A percentile compares a stretch with the other conserved stretches of the same genome.
Evolutionary conservation across 306 rosid species (phyloP).

Genomic region (Boehmeria nivea): DNA sequence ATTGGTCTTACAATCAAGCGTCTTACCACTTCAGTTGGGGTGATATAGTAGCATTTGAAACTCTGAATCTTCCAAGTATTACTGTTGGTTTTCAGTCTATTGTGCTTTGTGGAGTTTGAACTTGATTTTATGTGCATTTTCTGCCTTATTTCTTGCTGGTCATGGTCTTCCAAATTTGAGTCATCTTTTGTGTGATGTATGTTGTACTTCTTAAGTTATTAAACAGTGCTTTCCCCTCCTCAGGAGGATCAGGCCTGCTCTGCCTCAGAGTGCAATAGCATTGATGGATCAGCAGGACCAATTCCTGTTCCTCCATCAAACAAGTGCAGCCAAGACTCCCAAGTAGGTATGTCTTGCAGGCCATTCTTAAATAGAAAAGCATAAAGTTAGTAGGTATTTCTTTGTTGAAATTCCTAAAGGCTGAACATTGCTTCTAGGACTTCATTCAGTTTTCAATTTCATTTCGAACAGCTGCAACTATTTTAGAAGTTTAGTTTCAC

Average conservation of each 20-base stretch:
- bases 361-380: background rate
- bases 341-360: conserved; percentile 55
- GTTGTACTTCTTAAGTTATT: background rate
- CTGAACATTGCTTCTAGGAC: background rate
- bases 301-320: conserved; percentile 25
- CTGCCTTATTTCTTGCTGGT: background rate
- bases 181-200: conserved; percentile 1
- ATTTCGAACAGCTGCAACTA: background rate
- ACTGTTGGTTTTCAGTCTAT: background rate
- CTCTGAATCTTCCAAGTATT: background rate
- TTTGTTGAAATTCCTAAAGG: background rate
- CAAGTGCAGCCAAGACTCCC: conserved; percentile 32
- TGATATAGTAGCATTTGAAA: background rate
- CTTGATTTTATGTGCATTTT: background rate
- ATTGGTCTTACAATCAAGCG: no score
- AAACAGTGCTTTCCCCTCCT: conserved; percentile 11
- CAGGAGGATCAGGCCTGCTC: conserved; percentile 44
- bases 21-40: no score
- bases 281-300: conserved; percentile 21
- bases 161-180: background rate
- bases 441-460: background rate
- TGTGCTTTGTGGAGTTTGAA: background rate
- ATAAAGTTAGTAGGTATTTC: background rate
- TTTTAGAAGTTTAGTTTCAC: background rate
- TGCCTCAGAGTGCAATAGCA: conserved; percentile 24